These are phyloP conservation scores for Ascochyta lentis DNA, from an alignment of 2,329 filamentous ascomycete species.

Conservation along the genomic window DNA sequence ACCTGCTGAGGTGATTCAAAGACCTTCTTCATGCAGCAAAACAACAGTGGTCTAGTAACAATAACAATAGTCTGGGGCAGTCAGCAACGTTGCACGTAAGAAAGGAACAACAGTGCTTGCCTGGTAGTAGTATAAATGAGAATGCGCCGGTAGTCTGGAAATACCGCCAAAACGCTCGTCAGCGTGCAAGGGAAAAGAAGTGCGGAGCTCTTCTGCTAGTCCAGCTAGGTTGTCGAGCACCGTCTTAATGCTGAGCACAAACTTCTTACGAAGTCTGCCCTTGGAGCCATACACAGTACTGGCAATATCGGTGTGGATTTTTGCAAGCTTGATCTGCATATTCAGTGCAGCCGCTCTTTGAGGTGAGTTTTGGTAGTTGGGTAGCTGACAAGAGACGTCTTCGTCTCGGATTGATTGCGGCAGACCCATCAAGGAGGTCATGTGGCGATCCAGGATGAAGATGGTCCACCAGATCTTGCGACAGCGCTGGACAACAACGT, in stretches of 20 bases:
- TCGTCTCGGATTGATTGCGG: constrained; percentile 59
- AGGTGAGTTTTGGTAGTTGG: constrained; percentile 51
- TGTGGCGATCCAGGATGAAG: constrained; percentile 61
- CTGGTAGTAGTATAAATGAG: constrained; percentile 49
- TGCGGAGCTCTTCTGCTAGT: constrained; percentile 50
- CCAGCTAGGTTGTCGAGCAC: constrained; percentile 50
- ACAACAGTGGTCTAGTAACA: constrained; percentile 52
- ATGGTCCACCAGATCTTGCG: constrained; percentile 63
- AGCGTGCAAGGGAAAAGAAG: constrained; percentile 47
- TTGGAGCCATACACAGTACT: constrained; percentile 55
- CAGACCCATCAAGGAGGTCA: constrained; percentile 61
- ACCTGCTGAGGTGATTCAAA: constrained; percentile 40
- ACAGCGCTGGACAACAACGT: constrained; percentile 53
- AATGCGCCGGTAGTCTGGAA: constrained; percentile 52
- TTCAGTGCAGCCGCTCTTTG: constrained; percentile 51
- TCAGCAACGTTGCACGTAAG: not conserved
- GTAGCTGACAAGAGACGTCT: constrained; percentile 58
- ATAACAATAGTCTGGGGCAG: constrained; percentile 51
- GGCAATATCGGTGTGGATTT: constrained; percentile 54
- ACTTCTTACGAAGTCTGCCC: constrained; percentile 54
- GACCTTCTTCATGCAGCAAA: constrained; percentile 52
- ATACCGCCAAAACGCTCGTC: constrained; percentile 50
- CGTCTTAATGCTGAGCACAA: constrained; percentile 47
- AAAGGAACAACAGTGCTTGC: constrained; percentile 25
- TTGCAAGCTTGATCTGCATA: constrained; percentile 57